phyloP scores from a whole-genome alignment of 1,284 basidiomycete species.

The Cutaneotrichosporon curvatum region DNA sequence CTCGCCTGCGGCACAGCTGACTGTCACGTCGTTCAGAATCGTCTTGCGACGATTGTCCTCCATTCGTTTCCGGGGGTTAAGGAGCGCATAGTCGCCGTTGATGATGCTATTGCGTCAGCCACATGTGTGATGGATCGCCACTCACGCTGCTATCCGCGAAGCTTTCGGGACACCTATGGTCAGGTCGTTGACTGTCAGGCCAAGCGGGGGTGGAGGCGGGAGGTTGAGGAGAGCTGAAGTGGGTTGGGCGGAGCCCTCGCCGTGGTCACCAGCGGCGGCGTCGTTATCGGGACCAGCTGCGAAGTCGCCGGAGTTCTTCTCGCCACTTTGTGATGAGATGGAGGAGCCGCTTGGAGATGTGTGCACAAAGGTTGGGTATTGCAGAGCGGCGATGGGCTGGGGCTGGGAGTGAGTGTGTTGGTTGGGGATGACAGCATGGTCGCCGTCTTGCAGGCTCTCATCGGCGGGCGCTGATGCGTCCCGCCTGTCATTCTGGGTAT shows the following conservation, averaged over 20 bases:
- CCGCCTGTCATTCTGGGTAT: no score
- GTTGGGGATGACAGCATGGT: no score
- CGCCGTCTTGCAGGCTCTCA: no score
- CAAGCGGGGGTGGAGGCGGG: constrained; percentile 42
- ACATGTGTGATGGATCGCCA: background rate
- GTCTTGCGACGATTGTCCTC: constrained; percentile 14
- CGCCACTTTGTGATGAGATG: no score
- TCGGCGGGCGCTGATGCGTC: no score
- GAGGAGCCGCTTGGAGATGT: no score
- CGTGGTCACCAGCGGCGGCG: no score
- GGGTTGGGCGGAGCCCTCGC: background rate
- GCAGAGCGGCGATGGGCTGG: no score
- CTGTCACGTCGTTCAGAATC: constrained; percentile 42
- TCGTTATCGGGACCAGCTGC: no score
- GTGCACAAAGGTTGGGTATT: no score
- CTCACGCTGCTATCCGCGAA: background rate
- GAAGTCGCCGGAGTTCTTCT: no score
- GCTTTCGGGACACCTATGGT: constrained; percentile 41
- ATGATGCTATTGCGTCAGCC: constrained; percentile 4
- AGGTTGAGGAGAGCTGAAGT: constrained; percentile 30
- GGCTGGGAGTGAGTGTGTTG: no score
- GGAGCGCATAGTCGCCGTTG: constrained; percentile 7
- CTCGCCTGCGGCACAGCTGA: constrained; percentile 41
- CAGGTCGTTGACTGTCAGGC: constrained; percentile 37
- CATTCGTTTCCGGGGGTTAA: constrained; percentile 6